These are phyloP conservation scores for Chalaropsis ovoidea DNA, from an alignment of 2,329 filamentous ascomycete species.

Conservation along the genomic window DNA sequence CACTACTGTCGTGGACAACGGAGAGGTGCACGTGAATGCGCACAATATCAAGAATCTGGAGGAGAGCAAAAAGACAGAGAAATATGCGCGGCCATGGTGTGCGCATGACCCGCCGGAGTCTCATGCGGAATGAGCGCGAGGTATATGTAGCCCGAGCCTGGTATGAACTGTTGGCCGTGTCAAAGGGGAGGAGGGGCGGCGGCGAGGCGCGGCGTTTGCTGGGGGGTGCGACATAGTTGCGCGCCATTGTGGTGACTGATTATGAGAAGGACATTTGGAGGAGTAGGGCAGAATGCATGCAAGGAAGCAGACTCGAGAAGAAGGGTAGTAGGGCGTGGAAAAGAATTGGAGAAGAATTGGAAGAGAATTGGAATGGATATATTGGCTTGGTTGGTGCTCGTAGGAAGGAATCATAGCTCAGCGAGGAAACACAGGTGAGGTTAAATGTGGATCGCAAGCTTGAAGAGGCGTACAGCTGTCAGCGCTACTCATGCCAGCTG, in stretches of 20 bases:
- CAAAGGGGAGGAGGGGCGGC: conserved; percentile 23
- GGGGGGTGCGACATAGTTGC: not conserved
- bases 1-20: conserved; percentile 18
- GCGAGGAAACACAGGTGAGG: not conserved
- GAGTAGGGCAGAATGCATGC: not conserved
- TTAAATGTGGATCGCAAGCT: conserved; percentile 16
- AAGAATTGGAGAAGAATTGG: too few species aligned
- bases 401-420: not conserved
- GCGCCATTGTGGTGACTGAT: conserved; percentile 15
- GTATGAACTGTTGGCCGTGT: conserved; percentile 19
- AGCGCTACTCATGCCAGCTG: not conserved
- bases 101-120: conserved; percentile 35
- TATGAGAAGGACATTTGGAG: conserved; percentile 13
- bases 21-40: conserved; percentile 33
- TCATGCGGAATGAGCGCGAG: conserved; percentile 28
- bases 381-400: not conserved
- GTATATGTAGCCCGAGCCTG: conserved; percentile 6
- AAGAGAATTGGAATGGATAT: not conserved
- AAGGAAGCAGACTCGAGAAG: not conserved
- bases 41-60: conserved; percentile 36
- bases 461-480: not conserved
- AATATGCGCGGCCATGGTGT: conserved; percentile 32
- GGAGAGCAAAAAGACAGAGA: conserved; percentile 32
- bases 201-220: conserved; percentile 23
- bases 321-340: not conserved